Evolutionary conservation across 2,329 filamentous ascomycete genomes (phyloP).

Genomic region (Pseudogymnoascus sp.): DNA sequence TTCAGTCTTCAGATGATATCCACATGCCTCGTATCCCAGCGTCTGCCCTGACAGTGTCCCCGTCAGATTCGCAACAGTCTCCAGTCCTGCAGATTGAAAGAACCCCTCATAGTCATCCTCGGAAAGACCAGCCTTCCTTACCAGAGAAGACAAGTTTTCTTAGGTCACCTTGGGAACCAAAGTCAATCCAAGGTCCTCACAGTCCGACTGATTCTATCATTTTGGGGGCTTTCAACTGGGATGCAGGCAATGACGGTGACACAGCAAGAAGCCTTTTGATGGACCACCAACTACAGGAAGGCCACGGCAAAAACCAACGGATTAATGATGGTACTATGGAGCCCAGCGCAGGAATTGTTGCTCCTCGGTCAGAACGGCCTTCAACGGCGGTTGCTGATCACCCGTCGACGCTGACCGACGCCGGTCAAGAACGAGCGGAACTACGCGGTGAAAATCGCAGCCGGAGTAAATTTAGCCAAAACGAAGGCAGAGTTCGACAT

Average conservation of each 20-base stretch:
- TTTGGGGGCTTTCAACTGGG: constrained; percentile 5
- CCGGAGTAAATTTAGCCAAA: background rate
- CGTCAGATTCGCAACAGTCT: background rate
- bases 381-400: background rate
- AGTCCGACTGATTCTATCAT: background rate
- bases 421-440: background rate
- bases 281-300: background rate
- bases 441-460: background rate
- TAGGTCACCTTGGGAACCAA: background rate
- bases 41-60: background rate
- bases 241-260: background rate
- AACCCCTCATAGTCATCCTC: background rate
- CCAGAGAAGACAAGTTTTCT: background rate
- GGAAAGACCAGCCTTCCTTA: background rate
- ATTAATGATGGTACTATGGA: background rate
- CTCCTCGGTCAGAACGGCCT: background rate
- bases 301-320: background rate
- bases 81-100: constrained; percentile 2
- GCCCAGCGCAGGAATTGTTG: background rate
- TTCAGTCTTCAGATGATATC: constrained; percentile 5
- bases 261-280: background rate
- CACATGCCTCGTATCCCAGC: background rate
- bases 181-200: background rate
- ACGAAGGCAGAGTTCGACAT: background rate
- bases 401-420: background rate